Percentiles rank a stretch among this genome's conserved stretches.
phyloP scores from a whole-genome alignment of 495 filamentous ascomycete genomes.

The Neurospora tetrasperma region DNA sequence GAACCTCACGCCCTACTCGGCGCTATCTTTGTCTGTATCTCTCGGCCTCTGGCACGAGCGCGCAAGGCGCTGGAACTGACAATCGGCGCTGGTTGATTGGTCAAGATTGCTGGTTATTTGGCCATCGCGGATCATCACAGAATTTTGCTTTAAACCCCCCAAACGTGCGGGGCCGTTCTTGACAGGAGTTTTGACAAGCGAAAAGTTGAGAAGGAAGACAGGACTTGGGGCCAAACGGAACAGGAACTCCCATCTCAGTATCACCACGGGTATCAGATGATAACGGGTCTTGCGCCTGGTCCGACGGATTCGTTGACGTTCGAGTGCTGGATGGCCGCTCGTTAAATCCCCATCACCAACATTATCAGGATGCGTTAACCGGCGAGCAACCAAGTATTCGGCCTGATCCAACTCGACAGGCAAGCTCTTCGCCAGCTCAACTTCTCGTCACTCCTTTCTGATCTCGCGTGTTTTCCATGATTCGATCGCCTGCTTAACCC shows the following conservation, averaged over 20 bases:
- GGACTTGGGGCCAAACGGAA: background rate
- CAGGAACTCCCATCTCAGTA: background rate
- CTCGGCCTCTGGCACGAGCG: background rate
- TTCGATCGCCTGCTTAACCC: background rate
- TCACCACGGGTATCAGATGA: background rate
- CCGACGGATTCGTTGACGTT: background rate
- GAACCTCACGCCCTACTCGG: background rate
- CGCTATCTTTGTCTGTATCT: background rate
- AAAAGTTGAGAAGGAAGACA: background rate
- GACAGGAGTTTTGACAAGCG: background rate
- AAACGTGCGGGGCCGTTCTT: background rate
- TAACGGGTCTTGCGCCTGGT: background rate
- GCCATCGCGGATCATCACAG: background rate
- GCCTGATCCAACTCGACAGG: background rate
- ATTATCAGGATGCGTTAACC: background rate
- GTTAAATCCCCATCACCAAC: background rate
- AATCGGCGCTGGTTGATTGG: background rate
- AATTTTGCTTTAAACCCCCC: background rate
- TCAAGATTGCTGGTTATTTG: background rate
- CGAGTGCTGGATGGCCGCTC: background rate
- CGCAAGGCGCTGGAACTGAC: background rate
- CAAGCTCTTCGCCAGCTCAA: background rate
- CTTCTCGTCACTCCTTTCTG: background rate
- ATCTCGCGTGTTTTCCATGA: background rate
- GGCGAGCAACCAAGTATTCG: background rate